These are phyloP conservation scores for Leccinum disarticulatum DNA, from an alignment of 768 basidiomycete species.

Conservation along the genomic window DNA sequence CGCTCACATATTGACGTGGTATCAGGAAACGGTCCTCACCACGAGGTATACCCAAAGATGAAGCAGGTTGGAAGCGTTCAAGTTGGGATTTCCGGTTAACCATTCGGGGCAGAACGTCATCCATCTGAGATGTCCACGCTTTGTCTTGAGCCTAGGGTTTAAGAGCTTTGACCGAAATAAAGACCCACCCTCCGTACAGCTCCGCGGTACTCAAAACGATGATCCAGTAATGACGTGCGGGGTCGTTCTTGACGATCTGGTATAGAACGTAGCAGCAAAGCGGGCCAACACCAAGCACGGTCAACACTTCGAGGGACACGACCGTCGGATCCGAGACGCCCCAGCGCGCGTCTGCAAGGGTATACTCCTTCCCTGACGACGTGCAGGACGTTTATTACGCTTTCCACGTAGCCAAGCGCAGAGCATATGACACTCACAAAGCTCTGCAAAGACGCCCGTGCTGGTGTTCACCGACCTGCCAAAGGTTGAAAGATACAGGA, in stretches of 20 bases:
- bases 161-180: not conserved
- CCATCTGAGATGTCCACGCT: constrained; percentile 44
- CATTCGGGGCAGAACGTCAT: constrained; percentile 92
- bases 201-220: constrained; percentile 74
- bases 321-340: constrained; percentile 75
- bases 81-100: constrained; percentile 70
- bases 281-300: constrained; percentile 72
- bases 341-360: constrained; percentile 80
- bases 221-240: constrained; percentile 65
- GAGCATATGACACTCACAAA: constrained; percentile 52
- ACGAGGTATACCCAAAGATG: constrained; percentile 81
- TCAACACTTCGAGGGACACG: constrained; percentile 81
- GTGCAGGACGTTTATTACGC: not conserved
- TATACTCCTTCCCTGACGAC: constrained; percentile 73
- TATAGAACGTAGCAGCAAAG: constrained; percentile 71
- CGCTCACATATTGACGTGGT: not conserved
- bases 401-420: not conserved
- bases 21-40: constrained; percentile 43
- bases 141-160: not conserved
- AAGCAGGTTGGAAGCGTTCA: constrained; percentile 68
- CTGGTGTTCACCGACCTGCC: constrained; percentile 72
- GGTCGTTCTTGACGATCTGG: constrained; percentile 63
- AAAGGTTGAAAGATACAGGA: constrained; percentile 74
- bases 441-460: constrained; percentile 63
- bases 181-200: constrained; percentile 69